These are phyloP conservation scores for Hymenochaete sp. DNA, from an alignment of 1,284 basidiomycete species.

Conservation along the genomic window DNA sequence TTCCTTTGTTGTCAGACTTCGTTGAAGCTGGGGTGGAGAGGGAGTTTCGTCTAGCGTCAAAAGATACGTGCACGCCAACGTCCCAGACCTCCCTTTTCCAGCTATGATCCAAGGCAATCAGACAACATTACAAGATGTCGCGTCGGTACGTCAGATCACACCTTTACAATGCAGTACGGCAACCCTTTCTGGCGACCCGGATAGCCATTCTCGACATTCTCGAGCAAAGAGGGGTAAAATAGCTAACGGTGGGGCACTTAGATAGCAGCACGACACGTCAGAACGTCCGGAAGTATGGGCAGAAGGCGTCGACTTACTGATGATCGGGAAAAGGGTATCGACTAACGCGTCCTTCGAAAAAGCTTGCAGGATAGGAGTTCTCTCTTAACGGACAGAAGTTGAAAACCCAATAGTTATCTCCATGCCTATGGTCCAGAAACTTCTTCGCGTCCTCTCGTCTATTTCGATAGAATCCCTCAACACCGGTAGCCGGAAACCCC, in stretches of 20 bases:
- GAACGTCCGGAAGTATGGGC: neutral
- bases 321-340: conserved; percentile 86
- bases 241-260: conserved; percentile 73
- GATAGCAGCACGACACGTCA: neutral
- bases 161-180: conserved; percentile 89
- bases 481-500: conserved; percentile 80
- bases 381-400: conserved; percentile 79
- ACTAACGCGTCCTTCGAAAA: conserved; percentile 68
- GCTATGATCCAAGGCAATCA: conserved; percentile 32
- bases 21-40: conserved; percentile 38
- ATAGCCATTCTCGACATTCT: conserved; percentile 75
- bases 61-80: conserved; percentile 72
- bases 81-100: conserved; percentile 77
- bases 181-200: conserved; percentile 58
- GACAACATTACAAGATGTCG: conserved; percentile 4
- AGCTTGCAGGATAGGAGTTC: conserved; percentile 53
- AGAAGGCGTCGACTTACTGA: conserved; percentile 43
- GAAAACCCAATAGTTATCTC: conserved; percentile 76
- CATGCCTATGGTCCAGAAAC: conserved; percentile 70
- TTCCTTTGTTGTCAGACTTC: conserved; percentile 40
- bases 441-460: conserved; percentile 66
- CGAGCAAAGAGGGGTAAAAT: conserved; percentile 69
- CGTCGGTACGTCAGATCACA: conserved; percentile 20
- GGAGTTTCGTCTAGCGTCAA: conserved; percentile 48
- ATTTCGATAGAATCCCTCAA: conserved; percentile 80